These are phyloP conservation scores for Cynara cardunculus DNA, from an alignment of 129 eudicot species.

Conservation along the genomic window DNA sequence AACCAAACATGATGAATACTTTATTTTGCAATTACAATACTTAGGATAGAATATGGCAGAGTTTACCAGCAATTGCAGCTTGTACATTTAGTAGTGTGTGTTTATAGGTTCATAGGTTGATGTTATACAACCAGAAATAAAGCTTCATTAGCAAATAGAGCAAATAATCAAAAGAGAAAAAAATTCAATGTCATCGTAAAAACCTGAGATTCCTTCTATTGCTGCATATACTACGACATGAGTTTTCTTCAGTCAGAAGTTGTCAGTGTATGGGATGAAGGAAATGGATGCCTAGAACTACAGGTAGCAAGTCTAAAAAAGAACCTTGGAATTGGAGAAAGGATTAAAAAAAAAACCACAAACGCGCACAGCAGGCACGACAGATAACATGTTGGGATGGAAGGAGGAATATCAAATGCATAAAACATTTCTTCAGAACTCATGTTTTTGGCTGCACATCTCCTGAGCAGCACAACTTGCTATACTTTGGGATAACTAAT, in stretches of 20 bases:
- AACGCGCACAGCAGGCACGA: neutral
- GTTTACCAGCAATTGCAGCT: conserved; percentile 11
- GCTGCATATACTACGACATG: neutral
- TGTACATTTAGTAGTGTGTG: neutral
- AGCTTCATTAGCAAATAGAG: neutral
- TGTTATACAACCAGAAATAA: neutral
- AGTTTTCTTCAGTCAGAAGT: neutral
- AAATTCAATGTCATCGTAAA: neutral
- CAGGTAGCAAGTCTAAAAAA: neutral
- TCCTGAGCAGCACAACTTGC: neutral
- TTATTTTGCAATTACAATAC: neutral
- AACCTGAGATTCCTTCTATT: neutral
- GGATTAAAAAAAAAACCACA: neutral
- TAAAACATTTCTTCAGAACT: neutral
- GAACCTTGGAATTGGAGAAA: neutral
- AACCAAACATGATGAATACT: neutral
- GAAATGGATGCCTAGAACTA: neutral
- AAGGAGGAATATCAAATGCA: neutral
- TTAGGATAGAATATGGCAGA: neutral
- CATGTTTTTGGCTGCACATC: neutral
- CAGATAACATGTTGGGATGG: neutral
- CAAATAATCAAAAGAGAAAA: neutral
- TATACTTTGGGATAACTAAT: neutral
- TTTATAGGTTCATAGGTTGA: neutral
- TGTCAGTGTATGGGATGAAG: conserved; percentile 1